These are phyloP conservation scores for Cronartium ribicola DNA, from an alignment of 1,284 basidiomycete genomes.

Conservation along the genomic window DNA sequence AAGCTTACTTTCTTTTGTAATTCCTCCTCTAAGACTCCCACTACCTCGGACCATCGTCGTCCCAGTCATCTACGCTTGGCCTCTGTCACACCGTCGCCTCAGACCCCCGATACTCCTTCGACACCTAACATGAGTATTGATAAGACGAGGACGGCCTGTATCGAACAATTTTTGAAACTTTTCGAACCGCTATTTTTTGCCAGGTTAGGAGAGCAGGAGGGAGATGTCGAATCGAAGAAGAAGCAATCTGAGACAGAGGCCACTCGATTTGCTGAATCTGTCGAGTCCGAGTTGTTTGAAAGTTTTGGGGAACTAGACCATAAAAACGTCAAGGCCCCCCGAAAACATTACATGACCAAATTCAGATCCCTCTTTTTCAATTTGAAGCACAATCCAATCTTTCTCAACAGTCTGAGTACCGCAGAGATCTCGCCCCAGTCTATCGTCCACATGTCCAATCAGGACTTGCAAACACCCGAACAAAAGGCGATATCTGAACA, in stretches of 20 bases:
- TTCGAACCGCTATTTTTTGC: slow-evolving; percentile 32
- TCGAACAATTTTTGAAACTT: slow-evolving; percentile 36
- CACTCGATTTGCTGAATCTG: slow-evolving; percentile 30
- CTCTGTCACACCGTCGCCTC: slow-evolving; percentile 21
- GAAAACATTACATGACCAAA: slow-evolving; percentile 36
- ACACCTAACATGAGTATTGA: slow-evolving; percentile 10
- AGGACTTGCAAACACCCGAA: slow-evolving; percentile 77
- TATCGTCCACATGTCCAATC: slow-evolving; percentile 72
- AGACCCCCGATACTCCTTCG: slow-evolving; percentile 14
- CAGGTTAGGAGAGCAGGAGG: slow-evolving; percentile 2
- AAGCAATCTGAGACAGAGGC: not conserved
- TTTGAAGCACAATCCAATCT: slow-evolving; percentile 27
- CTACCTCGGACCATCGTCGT: slow-evolving; percentile 19
- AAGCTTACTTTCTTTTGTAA: not conserved
- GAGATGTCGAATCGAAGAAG: not conserved
- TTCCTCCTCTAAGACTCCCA: slow-evolving; percentile 18
- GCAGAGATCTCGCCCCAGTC: slow-evolving; percentile 21
- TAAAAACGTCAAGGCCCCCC: slow-evolving; percentile 32
- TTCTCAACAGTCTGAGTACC: slow-evolving; percentile 29
- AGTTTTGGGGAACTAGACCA: slow-evolving; percentile 35
- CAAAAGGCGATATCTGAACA: slow-evolving; percentile 70
- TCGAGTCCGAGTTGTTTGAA: slow-evolving; percentile 35
- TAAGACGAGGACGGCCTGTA: slow-evolving; percentile 34
- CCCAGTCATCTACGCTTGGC: slow-evolving; percentile 19
- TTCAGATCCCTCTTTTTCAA: slow-evolving; percentile 37